Evolutionary conservation across 768 basidiomycete species (phyloP).

Genomic region (Pisolithus marmoratus): DNA sequence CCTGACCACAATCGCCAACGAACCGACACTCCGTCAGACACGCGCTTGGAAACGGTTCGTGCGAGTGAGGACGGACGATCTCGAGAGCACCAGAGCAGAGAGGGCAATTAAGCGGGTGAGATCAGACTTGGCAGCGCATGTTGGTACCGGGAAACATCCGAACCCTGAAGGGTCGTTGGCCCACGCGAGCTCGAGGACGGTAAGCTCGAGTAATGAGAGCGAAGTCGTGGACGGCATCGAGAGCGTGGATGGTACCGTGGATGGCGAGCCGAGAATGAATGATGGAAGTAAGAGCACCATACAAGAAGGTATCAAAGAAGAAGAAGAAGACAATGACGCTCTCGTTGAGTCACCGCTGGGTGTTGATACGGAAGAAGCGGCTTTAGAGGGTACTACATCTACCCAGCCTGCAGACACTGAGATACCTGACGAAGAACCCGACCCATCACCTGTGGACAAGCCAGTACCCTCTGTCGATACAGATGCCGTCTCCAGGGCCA

Average conservation of each 20-base stretch:
- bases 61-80: conserved; percentile 77
- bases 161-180: conserved; percentile 15
- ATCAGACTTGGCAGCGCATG: conserved; percentile 77
- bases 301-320: conserved; percentile 22
- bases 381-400: conserved; percentile 3
- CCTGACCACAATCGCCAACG: conserved; percentile 73
- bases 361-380: conserved; percentile 3
- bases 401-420: background rate
- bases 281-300: conserved; percentile 12
- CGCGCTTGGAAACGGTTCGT: conserved; percentile 84
- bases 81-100: conserved; percentile 83
- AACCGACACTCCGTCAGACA: conserved; percentile 52
- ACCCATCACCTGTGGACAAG: background rate
- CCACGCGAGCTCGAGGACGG: conserved; percentile 15
- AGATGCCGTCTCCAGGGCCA: conserved; percentile 16
- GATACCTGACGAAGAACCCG: conserved; percentile 3
- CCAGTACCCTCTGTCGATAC: conserved; percentile 13
- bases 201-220: conserved; percentile 28
- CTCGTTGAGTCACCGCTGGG: conserved; percentile 2
- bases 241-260: conserved; percentile 23
- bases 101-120: conserved; percentile 83
- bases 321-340: conserved; percentile 16
- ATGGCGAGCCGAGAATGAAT: conserved; percentile 16
- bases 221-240: conserved; percentile 28
- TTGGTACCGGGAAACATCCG: conserved; percentile 25